phyloP scores from a whole-genome alignment of 2,329 filamentous ascomycete species.

The Pseudogymnoascus sp. region DNA sequence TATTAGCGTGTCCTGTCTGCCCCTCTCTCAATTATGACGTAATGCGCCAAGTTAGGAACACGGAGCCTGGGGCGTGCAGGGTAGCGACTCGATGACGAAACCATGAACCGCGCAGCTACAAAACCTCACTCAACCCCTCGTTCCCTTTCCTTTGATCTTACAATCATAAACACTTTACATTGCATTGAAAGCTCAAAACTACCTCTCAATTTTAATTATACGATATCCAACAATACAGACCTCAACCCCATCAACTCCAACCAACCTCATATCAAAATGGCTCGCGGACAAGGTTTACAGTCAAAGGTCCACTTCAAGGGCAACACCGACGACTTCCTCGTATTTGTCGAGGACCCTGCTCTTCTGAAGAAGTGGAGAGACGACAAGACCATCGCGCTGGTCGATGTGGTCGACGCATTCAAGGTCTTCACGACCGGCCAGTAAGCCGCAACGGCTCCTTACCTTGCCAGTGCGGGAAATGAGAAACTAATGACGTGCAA shows the following conservation, averaged over 20 bases:
- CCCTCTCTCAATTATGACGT: neutral
- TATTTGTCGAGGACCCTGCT: constrained; percentile 53
- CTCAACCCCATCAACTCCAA: neutral
- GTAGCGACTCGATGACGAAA: constrained; percentile 1
- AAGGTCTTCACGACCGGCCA: constrained; percentile 85
- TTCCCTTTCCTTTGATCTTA: constrained; percentile 1
- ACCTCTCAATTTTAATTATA: neutral
- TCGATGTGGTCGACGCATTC: constrained; percentile 79
- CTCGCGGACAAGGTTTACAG: constrained; percentile 47
- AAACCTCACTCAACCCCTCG: neutral
- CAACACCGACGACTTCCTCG: constrained; percentile 56
- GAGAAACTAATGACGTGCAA: neutral
- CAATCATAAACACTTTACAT: constrained; percentile 1
- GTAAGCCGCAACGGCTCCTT: constrained; percentile 45
- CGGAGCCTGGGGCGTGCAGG: neutral
- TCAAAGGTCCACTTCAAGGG: constrained; percentile 66
- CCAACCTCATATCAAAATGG: constrained; percentile 30
- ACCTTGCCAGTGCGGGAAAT: neutral
- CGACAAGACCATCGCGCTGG: constrained; percentile 70
- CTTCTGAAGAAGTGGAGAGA: constrained; percentile 71
- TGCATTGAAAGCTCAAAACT: neutral
- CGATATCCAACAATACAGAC: neutral
- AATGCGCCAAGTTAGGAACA: constrained; percentile 3
- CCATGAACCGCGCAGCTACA: constrained; percentile 3
- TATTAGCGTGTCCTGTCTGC: neutral